phyloP scores from a whole-genome alignment of 306 rosid species.

The Trifolium dubium region DNA sequence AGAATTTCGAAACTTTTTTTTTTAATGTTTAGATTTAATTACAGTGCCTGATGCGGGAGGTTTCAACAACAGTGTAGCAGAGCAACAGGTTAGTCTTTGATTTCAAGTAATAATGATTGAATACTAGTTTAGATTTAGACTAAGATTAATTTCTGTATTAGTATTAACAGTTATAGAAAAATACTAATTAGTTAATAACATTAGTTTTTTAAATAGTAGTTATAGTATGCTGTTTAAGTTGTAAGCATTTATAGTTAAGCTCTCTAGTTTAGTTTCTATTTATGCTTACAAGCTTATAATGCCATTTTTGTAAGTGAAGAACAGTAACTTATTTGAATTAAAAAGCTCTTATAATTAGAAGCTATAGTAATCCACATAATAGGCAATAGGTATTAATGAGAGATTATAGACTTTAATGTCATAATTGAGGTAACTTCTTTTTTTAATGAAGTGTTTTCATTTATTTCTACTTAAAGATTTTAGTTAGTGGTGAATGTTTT shows the following conservation, averaged over 20 bases:
- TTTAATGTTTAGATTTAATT: conserved; percentile 30
- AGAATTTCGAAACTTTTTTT: not conserved
- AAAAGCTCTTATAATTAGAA: not conserved
- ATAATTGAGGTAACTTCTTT: conserved; percentile 27
- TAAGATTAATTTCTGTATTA: not conserved
- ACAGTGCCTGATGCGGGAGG: conserved; percentile 86
- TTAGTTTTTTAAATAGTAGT: not conserved
- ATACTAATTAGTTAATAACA: not conserved
- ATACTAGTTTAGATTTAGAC: too few species aligned
- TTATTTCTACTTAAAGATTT: conserved; percentile 15
- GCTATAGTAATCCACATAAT: not conserved
- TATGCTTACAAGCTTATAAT: not conserved
- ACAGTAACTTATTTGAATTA: not conserved
- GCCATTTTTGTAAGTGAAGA: not conserved
- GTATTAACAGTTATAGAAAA: not conserved
- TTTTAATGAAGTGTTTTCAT: conserved; percentile 7
- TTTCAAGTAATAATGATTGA: too few species aligned
- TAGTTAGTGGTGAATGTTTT: conserved; percentile 34
- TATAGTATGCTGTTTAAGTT: not conserved
- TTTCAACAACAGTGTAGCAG: conserved; percentile 98
- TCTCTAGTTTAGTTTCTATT: not conserved
- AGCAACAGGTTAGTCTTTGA: conserved; percentile 75
- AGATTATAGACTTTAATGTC: conserved; percentile 25
- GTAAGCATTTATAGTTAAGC: not conserved
- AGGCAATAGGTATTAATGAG: not conserved